These are phyloP conservation scores for Kurtzmaniella cleridarum DNA, from an alignment of 805 yeast genomes.

Conservation along the genomic window DNA sequence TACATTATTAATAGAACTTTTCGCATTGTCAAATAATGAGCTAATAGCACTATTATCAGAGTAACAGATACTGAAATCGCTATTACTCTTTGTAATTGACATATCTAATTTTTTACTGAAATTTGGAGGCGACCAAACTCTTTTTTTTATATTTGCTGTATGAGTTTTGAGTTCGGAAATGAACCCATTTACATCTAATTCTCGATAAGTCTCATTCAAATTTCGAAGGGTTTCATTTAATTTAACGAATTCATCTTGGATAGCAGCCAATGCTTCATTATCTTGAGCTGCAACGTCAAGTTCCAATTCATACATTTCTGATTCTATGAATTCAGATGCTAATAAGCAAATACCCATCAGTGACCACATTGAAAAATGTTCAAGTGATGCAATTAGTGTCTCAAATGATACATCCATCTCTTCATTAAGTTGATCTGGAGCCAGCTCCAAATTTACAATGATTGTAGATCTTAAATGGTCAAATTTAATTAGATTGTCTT, in stretches of 20 bases:
- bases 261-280: too few relatives aligned
- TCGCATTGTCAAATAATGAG: slow-evolving; percentile 1
- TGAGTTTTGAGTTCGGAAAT: slow-evolving; percentile 1
- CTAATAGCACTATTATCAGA: slow-evolving; percentile 2
- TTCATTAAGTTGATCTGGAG: not conserved
- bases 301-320: not conserved
- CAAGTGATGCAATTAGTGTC: not conserved
- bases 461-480: not conserved
- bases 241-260: too few relatives aligned
- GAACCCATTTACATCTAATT: not conserved
- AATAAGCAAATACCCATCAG: slow-evolving; percentile 3
- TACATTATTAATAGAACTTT: not conserved
- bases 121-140: not conserved
- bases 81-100: slow-evolving; percentile 2
- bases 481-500: slow-evolving; percentile 1
- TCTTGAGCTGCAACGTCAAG: too few relatives aligned
- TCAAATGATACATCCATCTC: slow-evolving; percentile 1
- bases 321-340: slow-evolving; percentile 1
- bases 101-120: not conserved
- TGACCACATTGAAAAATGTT: slow-evolving; percentile 3
- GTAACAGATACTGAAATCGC: slow-evolving; percentile 3
- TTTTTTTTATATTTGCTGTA: not conserved
- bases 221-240: not conserved
- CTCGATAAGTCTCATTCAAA: slow-evolving; percentile 1
- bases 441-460: slow-evolving; percentile 1